Percentiles rank a stretch among this genome's conserved stretches.
Conservation (phyloP, 495 filamentous ascomycete genomes). For the Xylaria acuta region DNA sequence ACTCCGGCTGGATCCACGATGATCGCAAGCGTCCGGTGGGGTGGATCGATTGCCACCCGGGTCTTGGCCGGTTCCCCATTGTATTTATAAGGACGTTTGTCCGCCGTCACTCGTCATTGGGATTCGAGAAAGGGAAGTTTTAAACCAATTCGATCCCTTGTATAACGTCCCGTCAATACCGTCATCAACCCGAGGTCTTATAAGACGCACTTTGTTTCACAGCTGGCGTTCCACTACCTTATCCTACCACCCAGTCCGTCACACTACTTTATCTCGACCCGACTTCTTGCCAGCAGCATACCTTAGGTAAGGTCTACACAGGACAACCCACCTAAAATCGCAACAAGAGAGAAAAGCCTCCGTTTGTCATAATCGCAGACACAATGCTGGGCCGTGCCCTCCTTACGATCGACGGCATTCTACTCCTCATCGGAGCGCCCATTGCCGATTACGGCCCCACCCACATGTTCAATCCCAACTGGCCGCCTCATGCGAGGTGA, state of each 20-base stretch:
- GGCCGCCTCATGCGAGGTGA: slow-evolving; percentile 61
- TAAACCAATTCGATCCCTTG: too few relatives aligned
- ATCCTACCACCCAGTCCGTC: background rate
- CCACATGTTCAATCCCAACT: slow-evolving; percentile 61
- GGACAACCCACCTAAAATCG: background rate
- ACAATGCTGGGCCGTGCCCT: slow-evolving; percentile 52
- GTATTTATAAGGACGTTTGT: background rate
- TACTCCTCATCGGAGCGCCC: slow-evolving; percentile 49
- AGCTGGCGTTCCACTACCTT: background rate
- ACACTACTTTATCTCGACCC: background rate
- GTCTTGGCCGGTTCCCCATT: background rate
- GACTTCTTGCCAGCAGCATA: background rate
- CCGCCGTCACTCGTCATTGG: background rate
- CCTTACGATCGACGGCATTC: slow-evolving; percentile 52
- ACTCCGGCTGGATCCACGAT: slow-evolving; percentile 8
- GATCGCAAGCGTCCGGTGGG: slow-evolving; percentile 7
- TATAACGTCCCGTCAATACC: too few relatives aligned
- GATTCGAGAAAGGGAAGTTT: too few relatives aligned
- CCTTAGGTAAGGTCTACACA: too few relatives aligned
- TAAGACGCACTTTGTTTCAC: background rate
- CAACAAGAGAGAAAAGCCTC: background rate
- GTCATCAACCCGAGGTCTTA: background rate
- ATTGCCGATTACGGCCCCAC: slow-evolving; percentile 58
- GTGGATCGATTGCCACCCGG: background rate
- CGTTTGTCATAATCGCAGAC: background rate